Evolutionary conservation across 768 basidiomycete genomes (phyloP).

Genomic region (Leccinum arenicola): DNA sequence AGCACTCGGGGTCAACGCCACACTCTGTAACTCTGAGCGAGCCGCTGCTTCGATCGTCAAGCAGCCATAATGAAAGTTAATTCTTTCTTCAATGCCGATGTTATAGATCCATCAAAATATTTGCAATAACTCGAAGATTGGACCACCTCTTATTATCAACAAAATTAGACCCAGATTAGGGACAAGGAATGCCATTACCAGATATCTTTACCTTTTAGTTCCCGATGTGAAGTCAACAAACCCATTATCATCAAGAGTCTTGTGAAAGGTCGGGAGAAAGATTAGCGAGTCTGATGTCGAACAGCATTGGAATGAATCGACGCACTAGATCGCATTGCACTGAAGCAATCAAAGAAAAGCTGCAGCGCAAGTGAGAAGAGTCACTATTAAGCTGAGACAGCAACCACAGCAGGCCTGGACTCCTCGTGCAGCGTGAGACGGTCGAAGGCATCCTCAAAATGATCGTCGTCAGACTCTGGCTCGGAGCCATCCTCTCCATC

Average conservation of each 20-base stretch:
- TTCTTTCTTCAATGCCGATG: not conserved
- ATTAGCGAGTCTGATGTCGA: too few species aligned
- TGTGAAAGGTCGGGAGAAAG: too few species aligned
- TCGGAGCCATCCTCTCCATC: slow-evolving; percentile 34
- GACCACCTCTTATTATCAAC: not conserved
- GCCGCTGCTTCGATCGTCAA: not conserved
- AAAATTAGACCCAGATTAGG: too few species aligned
- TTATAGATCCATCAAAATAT: not conserved
- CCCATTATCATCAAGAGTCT: too few species aligned
- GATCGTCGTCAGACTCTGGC: slow-evolving; percentile 40
- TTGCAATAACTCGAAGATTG: not conserved
- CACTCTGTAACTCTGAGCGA: not conserved
- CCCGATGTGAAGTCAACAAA: too few species aligned
- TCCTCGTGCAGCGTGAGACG: slow-evolving; percentile 40
- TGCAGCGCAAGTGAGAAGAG: not conserved
- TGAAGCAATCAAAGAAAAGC: not conserved
- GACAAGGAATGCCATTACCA: too few species aligned
- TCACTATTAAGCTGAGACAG: slow-evolving; percentile 17
- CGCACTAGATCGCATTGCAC: slow-evolving; percentile 3
- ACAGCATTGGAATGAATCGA: not conserved
- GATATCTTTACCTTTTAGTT: too few species aligned
- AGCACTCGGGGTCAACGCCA: too few species aligned
- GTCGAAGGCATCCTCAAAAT: slow-evolving; percentile 68
- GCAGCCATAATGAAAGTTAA: not conserved
- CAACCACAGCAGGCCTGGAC: slow-evolving; percentile 8